These are phyloP conservation scores for Fusarium bulbicola DNA, from an alignment of 2,329 filamentous ascomycete genomes.

Conservation along the genomic window DNA sequence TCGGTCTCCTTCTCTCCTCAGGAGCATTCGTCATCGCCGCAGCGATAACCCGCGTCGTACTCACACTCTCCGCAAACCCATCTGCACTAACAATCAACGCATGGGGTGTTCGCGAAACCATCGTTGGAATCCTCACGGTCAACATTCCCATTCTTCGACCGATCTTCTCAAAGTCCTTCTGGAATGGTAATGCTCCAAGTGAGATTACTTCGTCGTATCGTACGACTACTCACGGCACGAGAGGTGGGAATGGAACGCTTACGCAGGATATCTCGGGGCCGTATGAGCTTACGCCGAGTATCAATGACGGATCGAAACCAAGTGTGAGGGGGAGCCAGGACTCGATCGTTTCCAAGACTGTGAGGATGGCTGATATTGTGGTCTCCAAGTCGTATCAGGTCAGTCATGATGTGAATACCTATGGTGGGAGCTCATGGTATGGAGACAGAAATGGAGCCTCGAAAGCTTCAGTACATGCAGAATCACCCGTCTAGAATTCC, in stretches of 20 bases:
- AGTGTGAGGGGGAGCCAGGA: conserved; percentile 24
- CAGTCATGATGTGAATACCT: not conserved
- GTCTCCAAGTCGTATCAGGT: conserved; percentile 25
- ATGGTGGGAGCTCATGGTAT: conserved; percentile 6
- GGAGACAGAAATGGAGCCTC: conserved; percentile 1
- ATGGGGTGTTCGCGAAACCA: conserved; percentile 44
- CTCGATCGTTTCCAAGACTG: conserved; percentile 12
- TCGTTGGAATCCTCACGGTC: conserved; percentile 52
- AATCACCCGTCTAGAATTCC: too few relatives aligned
- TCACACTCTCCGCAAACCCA: conserved; percentile 34
- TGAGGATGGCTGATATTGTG: conserved; percentile 5
- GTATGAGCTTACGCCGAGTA: conserved; percentile 26
- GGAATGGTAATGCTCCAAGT: not conserved
- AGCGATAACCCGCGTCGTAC: conserved; percentile 35
- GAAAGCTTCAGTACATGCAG: conserved; percentile 13
- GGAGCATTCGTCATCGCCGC: conserved; percentile 42
- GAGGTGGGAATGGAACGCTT: accelerated
- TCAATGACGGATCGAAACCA: not conserved
- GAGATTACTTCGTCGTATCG: not conserved
- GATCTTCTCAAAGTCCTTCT: conserved; percentile 23
- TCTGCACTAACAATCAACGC: conserved; percentile 38
- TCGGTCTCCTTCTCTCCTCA: conserved; percentile 39
- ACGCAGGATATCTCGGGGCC: conserved; percentile 14
- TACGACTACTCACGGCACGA: accelerated
- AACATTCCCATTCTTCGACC: conserved; percentile 39